Percentiles rank a stretch among this genome's conserved stretches.
phyloP scores from a whole-genome alignment of 257 asterid species.

The Voacanga thouarsii region DNA sequence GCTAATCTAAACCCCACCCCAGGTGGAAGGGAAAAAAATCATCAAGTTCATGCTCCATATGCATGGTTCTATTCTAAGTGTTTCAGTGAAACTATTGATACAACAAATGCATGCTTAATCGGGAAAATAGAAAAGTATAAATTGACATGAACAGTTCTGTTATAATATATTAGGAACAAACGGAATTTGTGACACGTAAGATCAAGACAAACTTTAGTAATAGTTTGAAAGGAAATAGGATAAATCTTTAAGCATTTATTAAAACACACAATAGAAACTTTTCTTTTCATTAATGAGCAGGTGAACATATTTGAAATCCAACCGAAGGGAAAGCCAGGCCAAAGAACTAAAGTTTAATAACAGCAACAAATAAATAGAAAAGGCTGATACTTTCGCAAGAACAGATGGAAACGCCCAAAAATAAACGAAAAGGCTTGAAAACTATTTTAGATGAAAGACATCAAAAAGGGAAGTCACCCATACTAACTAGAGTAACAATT shows the following conservation, averaged over 20 bases:
- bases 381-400: slow-evolving; percentile 9
- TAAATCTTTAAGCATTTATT: slow-evolving; percentile 7
- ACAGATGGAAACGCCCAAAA: slow-evolving; percentile 13
- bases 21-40: too few species aligned
- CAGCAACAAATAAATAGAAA: neutral
- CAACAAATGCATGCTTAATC: neutral
- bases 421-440: neutral
- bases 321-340: neutral
- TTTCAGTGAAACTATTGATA: neutral
- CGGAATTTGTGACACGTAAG: neutral
- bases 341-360: neutral
- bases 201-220: slow-evolving; percentile 4
- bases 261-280: slow-evolving; percentile 1
- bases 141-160: neutral
- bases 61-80: neutral
- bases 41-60: too few species aligned
- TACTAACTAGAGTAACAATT: neutral
- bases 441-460: slow-evolving; percentile 18
- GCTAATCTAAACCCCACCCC: too few species aligned
- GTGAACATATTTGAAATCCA: slow-evolving; percentile 1
- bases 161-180: too few species aligned
- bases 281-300: slow-evolving; percentile 9
- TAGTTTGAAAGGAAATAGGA: slow-evolving; percentile 13
- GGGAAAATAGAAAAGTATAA: neutral
- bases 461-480: slow-evolving; percentile 17